Conservation (phyloP, 495 filamentous ascomycete species). For the Podospora australis region DNA sequence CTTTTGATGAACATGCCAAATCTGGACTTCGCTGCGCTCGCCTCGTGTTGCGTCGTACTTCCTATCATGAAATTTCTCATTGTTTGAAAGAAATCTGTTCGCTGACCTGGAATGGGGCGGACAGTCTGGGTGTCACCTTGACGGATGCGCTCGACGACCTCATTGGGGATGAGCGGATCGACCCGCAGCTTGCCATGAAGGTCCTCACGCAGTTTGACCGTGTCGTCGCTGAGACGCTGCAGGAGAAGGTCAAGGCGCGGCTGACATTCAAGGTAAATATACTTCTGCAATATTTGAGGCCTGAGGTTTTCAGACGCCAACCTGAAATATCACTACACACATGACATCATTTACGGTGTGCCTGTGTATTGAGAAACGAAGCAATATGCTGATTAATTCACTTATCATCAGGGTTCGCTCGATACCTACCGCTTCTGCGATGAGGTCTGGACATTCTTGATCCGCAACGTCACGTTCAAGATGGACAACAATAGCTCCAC, state of each 20-base stretch:
- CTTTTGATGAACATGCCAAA: not conserved
- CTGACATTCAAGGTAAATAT: constrained; percentile 86
- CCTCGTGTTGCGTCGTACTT: constrained; percentile 1
- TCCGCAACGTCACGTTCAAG: constrained; percentile 97
- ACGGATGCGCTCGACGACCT: constrained; percentile 95
- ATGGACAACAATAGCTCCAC: constrained; percentile 67
- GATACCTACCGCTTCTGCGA: constrained; percentile 99
- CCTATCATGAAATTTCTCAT: not conserved
- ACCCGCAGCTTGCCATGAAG: constrained; percentile 98
- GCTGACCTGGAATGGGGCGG: constrained; percentile 11
- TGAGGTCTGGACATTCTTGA: constrained; percentile 99
- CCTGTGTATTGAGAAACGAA: not conserved
- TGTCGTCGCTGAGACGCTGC: constrained; percentile 77
- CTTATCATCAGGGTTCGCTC: constrained; percentile 69
- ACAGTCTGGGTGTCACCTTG: constrained; percentile 81
- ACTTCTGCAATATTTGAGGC: not conserved
- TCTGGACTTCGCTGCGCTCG: constrained; percentile 2
- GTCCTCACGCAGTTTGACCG: constrained; percentile 90
- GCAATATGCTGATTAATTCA: not conserved
- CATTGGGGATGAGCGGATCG: constrained; percentile 86
- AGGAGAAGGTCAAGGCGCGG: constrained; percentile 83
- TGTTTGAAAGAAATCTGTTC: not conserved
- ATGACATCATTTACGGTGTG: not conserved
- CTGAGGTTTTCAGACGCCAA: not conserved
- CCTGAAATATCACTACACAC: not conserved